Evolutionary conservation across 169 alveolate species (phyloP).

Genomic region (Cryptosporidium xiaoi): DNA sequence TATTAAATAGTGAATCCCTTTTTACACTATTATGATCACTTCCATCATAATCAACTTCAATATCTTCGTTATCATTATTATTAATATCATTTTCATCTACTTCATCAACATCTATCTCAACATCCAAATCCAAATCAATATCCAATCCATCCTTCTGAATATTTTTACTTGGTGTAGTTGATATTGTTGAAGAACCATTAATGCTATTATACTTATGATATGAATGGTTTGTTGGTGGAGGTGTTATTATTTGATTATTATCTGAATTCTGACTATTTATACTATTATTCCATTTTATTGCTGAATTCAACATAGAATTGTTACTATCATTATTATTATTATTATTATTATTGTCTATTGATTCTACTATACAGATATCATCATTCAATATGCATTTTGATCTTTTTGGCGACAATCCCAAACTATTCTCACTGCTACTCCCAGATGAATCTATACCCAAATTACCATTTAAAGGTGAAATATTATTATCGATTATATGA

Average conservation of each 20-base stretch:
- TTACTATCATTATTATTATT: background rate
- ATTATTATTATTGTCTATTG: too few species aligned
- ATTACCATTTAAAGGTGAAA: constrained; percentile 1
- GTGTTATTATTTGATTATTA: constrained; percentile 41
- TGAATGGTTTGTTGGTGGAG: constrained; percentile 60
- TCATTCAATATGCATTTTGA: constrained; percentile 21
- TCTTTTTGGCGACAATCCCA: constrained; percentile 61
- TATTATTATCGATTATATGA: background rate
- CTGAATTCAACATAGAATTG: background rate
- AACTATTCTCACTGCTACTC: background rate
- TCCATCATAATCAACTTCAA: background rate
- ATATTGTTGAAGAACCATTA: constrained; percentile 22
- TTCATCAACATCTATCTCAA: constrained; percentile 38
- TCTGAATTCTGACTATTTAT: constrained; percentile 8
- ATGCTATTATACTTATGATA: constrained; percentile 22
- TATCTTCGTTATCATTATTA: background rate
- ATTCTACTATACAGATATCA: background rate
- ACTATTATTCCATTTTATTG: constrained; percentile 28
- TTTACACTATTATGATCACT: background rate
- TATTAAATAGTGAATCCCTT: constrained; percentile 24
- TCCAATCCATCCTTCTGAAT: constrained; percentile 9
- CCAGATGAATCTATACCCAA: constrained; percentile 6
- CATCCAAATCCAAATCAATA: constrained; percentile 57
- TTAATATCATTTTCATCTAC: constrained; percentile 50
- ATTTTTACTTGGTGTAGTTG: constrained; percentile 37